These are phyloP conservation scores for Hypomyces rosellus DNA, from an alignment of 2,329 filamentous ascomycete species.

Conservation along the genomic window DNA sequence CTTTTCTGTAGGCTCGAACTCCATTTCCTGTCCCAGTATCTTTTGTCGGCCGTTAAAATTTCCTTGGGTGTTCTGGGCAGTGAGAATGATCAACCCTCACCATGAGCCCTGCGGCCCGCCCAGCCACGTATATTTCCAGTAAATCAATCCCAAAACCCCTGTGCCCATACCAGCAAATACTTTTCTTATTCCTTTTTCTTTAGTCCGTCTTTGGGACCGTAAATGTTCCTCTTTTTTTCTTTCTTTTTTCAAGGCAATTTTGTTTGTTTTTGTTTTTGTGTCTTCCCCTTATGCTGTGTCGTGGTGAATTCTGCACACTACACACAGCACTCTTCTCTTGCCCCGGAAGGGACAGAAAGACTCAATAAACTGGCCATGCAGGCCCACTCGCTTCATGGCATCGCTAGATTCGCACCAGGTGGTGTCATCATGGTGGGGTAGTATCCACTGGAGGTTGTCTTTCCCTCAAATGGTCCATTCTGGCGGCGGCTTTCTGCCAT, in stretches of 20 bases:
- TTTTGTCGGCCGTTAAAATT: not conserved
- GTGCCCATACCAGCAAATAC: not conserved
- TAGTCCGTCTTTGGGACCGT: too few species aligned
- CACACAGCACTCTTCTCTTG: not conserved
- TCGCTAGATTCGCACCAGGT: slow-evolving; percentile 41
- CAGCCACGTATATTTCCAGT: slow-evolving; percentile 8
- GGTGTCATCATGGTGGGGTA: slow-evolving; percentile 40
- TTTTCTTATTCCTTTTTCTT: not conserved
- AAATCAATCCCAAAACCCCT: slow-evolving; percentile 1
- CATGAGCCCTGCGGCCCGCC: slow-evolving; percentile 10
- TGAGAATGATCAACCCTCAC: slow-evolving; percentile 1
- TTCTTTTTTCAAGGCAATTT: too few species aligned
- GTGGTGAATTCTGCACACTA: not conserved
- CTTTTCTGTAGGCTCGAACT: not conserved
- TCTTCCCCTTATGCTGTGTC: too few species aligned
- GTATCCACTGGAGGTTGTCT: slow-evolving; percentile 44
- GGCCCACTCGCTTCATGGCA: slow-evolving; percentile 17
- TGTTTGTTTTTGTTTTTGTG: too few species aligned
- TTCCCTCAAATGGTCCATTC: slow-evolving; percentile 47
- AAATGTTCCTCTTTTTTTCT: too few species aligned
- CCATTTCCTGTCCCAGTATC: not conserved
- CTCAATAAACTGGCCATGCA: too few species aligned
- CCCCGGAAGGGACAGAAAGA: not conserved
- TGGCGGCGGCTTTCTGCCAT: slow-evolving; percentile 31
- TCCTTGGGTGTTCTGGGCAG: not conserved